Base-by-base conservation (phyloP, 2,329 filamentous ascomycete genomes). In the Talaromyces sp. region DNA sequence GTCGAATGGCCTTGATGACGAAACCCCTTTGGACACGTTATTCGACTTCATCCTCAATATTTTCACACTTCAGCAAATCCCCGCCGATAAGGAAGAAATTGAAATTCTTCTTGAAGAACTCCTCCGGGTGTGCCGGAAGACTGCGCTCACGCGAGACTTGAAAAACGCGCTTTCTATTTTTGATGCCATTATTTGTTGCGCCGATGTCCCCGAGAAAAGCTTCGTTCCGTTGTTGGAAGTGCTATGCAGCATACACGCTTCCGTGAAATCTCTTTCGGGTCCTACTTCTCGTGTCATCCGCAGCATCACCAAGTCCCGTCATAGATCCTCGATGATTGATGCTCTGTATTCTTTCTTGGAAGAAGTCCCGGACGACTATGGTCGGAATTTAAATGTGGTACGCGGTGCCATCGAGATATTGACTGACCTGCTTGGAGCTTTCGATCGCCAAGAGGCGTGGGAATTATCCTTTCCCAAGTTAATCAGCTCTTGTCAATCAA, bases 221-320 rank as follows among this genome's bases (percentile, higher is more conserved):
- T 76, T 78, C 54, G 61, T 70, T 39, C 66, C 70, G 30, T 65
- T 78, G 55, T 65, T 78, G 30, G 75, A 78, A 59, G 75, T 78
- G 33, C 67, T 78, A 39, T 78, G 76, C 69, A 77, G 75, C 62
- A 78, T 78, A 28, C 75, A 78, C 67, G 74, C 75, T 39, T 78
- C 76, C 22, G 76, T 78, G 32, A 78, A 75, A 61, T 71, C 75
- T 36, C 65, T 78, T 25, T 76, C 75, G 33, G 76, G 75, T 5
- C 76, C 75, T 27, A 78, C 76, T 1, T 77, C 76, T 17, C 69
- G 75, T 58, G 75, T 73, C 30, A 76, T 78, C 33, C 74, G 76
- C 44, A 78, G 74, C 62, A 62, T 78, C 17, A 75, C 73, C 11
- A 78, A 75, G 62, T 78, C 76, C 17, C 68, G 67, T 28, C 70